Conservation (phyloP, 2,329 filamentous ascomycete species). For the Biscogniauxia mediterranea region DNA sequence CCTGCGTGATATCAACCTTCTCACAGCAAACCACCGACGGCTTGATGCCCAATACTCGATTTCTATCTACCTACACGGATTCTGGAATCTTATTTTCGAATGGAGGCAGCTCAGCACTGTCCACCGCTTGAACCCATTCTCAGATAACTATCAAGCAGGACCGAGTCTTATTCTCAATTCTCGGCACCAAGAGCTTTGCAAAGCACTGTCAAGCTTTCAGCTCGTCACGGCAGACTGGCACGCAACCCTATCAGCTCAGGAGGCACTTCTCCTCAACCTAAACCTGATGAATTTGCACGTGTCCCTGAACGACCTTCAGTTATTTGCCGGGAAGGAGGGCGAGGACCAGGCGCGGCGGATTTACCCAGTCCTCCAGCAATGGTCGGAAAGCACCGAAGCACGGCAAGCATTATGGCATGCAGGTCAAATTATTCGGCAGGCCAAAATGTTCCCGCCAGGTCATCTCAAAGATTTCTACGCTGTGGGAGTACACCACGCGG, state of each 20-base stretch:
- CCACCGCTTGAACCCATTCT: slow-evolving; percentile 46
- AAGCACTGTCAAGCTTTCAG: slow-evolving; percentile 51
- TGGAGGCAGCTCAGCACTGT: slow-evolving; percentile 60
- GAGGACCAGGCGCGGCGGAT: slow-evolving; percentile 62
- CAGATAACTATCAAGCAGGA: slow-evolving; percentile 38
- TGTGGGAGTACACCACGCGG: slow-evolving; percentile 67
- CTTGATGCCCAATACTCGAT: slow-evolving; percentile 57
- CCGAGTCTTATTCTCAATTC: slow-evolving; percentile 49
- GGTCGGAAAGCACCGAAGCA: slow-evolving; percentile 54
- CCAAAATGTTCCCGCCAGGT: slow-evolving; percentile 50
- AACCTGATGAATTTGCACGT: slow-evolving; percentile 64
- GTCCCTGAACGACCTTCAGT: slow-evolving; percentile 62
- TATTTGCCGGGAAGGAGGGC: slow-evolving; percentile 66
- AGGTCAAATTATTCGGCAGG: slow-evolving; percentile 63
- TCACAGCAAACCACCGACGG: slow-evolving; percentile 46
- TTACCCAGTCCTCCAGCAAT: slow-evolving; percentile 57
- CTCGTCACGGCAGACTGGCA: slow-evolving; percentile 42
- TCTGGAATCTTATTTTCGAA: slow-evolving; percentile 66
- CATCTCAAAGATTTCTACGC: slow-evolving; percentile 65
- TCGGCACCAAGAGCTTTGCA: slow-evolving; percentile 61
- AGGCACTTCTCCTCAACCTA: slow-evolving; percentile 50
- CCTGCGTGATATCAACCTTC: slow-evolving; percentile 53
- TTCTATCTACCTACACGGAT: slow-evolving; percentile 61
- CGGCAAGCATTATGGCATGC: slow-evolving; percentile 66
- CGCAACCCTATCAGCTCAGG: slow-evolving; percentile 43